Conservation (phyloP, 2,329 filamentous ascomycete genomes). For the Knufia fluminis region DNA sequence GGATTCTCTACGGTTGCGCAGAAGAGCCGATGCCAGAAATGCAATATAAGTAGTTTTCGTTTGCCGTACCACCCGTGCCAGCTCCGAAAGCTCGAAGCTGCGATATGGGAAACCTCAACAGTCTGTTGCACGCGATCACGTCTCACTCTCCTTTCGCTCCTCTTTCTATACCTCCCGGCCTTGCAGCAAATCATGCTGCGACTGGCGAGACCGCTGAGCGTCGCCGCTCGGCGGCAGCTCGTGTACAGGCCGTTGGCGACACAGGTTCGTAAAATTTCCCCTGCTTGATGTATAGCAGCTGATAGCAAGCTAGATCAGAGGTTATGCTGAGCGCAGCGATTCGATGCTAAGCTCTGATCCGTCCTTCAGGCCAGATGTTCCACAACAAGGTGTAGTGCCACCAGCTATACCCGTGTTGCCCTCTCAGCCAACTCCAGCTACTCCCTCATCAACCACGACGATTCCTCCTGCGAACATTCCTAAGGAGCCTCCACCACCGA, state of each 20-base stretch:
- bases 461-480: slow-evolving; percentile 43
- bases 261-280: slow-evolving; percentile 14
- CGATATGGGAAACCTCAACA: slow-evolving; percentile 5
- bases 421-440: slow-evolving; percentile 23
- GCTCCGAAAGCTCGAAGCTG: slow-evolving; percentile 2
- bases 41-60: background rate
- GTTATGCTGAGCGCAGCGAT: slow-evolving; percentile 19
- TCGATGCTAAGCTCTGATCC: slow-evolving; percentile 21
- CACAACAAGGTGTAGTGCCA: slow-evolving; percentile 13
- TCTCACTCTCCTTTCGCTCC: background rate
- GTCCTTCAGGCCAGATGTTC: slow-evolving; percentile 11
- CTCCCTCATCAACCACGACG: slow-evolving; percentile 35
- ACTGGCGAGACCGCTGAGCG: slow-evolving; percentile 18
- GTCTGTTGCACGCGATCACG: background rate
- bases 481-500: slow-evolving; percentile 30
- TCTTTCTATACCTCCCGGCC: background rate
- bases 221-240: slow-evolving; percentile 17
- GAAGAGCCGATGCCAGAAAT: background rate
- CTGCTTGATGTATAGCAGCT: slow-evolving; percentile 9
- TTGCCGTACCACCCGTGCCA: background rate
- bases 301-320: slow-evolving; percentile 16
- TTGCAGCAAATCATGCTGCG: slow-evolving; percentile 20
- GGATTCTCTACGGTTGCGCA: background rate
- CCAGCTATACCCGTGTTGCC: slow-evolving; percentile 18
- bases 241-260: slow-evolving; percentile 15